phyloP scores from a whole-genome alignment of 225 moss, liverwort and hornwort species.

The Pseudoscleropodium purum region DNA sequence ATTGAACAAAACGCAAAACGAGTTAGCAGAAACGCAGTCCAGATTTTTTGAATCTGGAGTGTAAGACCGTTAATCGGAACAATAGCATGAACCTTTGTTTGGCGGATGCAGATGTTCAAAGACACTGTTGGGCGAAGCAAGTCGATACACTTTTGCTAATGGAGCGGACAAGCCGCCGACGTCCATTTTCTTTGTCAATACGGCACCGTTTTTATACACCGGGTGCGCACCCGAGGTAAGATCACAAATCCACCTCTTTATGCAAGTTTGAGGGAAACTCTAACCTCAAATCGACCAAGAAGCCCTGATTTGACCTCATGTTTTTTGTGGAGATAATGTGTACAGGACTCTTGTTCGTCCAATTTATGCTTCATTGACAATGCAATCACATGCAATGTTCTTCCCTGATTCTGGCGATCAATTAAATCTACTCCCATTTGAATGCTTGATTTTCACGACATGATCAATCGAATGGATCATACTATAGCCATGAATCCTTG shows the following conservation, averaged over 20 bases:
- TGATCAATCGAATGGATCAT: neutral
- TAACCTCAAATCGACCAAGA: neutral
- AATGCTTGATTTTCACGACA: neutral
- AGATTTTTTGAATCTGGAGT: neutral
- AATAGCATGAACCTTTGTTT: neutral
- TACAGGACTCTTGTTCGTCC: neutral
- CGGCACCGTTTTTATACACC: neutral
- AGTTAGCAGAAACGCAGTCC: neutral
- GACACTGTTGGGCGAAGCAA: neutral
- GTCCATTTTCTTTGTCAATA: neutral
- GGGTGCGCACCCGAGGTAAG: neutral
- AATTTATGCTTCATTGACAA: neutral
- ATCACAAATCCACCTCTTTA: neutral
- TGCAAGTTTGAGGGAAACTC: neutral
- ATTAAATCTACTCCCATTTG: neutral
- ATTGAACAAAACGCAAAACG: too few relatives aligned
- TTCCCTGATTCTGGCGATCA: neutral
- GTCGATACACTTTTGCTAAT: neutral
- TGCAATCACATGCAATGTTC: neutral
- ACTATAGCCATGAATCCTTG: neutral
- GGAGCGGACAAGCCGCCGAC: constrained; percentile 8
- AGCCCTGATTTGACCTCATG: neutral
- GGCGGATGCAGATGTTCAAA: neutral
- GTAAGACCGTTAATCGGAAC: neutral
- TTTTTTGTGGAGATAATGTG: neutral